Evolutionary conservation across 805 yeast genomes (phyloP).

Genomic region (Saccharomycopsis microspora): DNA sequence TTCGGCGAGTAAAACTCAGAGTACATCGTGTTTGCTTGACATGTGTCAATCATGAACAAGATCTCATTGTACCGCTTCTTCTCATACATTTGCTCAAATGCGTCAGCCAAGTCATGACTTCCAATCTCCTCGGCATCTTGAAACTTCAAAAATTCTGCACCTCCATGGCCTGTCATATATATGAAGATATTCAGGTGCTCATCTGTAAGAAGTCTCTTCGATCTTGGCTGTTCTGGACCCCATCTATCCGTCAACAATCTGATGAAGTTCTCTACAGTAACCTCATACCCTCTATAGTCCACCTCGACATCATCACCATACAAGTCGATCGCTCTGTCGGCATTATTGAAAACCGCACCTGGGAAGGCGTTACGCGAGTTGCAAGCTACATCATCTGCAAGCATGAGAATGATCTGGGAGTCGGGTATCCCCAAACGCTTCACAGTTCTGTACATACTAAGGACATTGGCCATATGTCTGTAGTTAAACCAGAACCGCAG

Average conservation of each 20-base stretch:
- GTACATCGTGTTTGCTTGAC: slow-evolving; percentile 98
- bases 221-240: slow-evolving; percentile 88
- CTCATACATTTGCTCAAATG: slow-evolving; percentile 94
- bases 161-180: slow-evolving; percentile 98
- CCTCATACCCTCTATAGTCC: slow-evolving; percentile 95
- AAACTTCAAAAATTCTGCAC: slow-evolving; percentile 91
- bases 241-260: slow-evolving; percentile 89
- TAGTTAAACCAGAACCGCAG: slow-evolving; percentile 98
- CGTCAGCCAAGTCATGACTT: slow-evolving; percentile 91
- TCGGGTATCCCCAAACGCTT: slow-evolving; percentile 96
- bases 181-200: slow-evolving; percentile 90
- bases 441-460: slow-evolving; percentile 91
- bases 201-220: slow-evolving; percentile 83
- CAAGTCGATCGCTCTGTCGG: slow-evolving; percentile 81
- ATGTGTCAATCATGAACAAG: slow-evolving; percentile 95
- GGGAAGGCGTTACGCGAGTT: slow-evolving; percentile 94
- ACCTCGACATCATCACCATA: slow-evolving; percentile 94
- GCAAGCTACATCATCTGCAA: slow-evolving; percentile 95
- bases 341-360: slow-evolving; percentile 90
- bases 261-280: slow-evolving; percentile 94
- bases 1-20: slow-evolving; percentile 87
- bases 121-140: slow-evolving; percentile 98
- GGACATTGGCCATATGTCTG: slow-evolving; percentile 93
- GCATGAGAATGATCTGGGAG: slow-evolving; percentile 91
- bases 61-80: slow-evolving; percentile 92